Conservation (phyloP, 169 alveolate species). For the Babesia microti region DNA sequence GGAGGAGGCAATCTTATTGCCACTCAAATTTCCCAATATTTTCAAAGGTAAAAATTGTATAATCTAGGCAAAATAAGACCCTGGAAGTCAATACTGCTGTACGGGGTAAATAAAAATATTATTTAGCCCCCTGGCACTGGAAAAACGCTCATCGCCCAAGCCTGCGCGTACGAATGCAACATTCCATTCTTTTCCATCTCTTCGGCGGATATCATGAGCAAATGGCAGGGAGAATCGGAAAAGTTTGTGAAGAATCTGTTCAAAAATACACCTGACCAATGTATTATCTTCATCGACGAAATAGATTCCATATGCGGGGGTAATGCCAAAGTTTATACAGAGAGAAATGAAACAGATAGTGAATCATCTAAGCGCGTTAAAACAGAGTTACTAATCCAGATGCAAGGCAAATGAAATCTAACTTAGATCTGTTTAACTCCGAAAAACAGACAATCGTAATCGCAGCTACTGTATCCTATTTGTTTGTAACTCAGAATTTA, state of each 20-base stretch:
- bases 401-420: slow-evolving; percentile 79
- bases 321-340: slow-evolving; percentile 13
- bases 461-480: slow-evolving; percentile 42
- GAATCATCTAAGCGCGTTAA: slow-evolving; percentile 95
- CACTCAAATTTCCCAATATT: slow-evolving; percentile 86
- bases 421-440: slow-evolving; percentile 4
- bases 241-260: slow-evolving; percentile 84
- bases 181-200: slow-evolving; percentile 87
- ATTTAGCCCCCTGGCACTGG: slow-evolving; percentile 99
- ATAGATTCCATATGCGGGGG: slow-evolving; percentile 92
- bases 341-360: slow-evolving; percentile 85
- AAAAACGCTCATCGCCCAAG: slow-evolving; percentile 96
- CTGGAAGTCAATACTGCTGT: slow-evolving; percentile 60
- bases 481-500: slow-evolving; percentile 43
- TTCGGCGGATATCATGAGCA: slow-evolving; percentile 92
- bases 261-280: slow-evolving; percentile 87
- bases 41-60: slow-evolving; percentile 62
- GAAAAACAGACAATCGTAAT: slow-evolving; percentile 43
- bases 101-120: too few relatives aligned
- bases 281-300: slow-evolving; percentile 97
- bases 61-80: slow-evolving; percentile 62
- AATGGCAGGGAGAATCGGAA: slow-evolving; percentile 99
- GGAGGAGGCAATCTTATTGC: slow-evolving; percentile 89
- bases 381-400: slow-evolving; percentile 97
- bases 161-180: slow-evolving; percentile 97